A percentile compares a stretch with the other conserved stretches of the same genome.
Conservation (phyloP, 768 basidiomycete species). For the Macrolepiota fuliginosa region DNA sequence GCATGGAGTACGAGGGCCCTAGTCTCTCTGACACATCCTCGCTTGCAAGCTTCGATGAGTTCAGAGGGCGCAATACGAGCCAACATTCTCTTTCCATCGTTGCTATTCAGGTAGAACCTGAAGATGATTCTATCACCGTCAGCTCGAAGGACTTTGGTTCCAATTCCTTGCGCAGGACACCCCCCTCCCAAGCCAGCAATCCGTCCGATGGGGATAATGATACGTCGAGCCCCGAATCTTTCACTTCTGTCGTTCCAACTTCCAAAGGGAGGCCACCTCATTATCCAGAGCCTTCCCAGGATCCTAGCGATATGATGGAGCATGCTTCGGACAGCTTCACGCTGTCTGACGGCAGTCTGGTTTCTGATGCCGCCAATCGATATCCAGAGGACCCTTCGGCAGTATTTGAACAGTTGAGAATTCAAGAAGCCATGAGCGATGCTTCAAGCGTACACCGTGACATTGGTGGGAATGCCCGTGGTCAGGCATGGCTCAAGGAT, state of each 20-base stretch:
- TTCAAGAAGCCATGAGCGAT: conserved; percentile 42
- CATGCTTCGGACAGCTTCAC: background rate
- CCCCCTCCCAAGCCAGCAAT: background rate
- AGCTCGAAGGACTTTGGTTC: conserved; percentile 60
- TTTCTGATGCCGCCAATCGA: conserved; percentile 20
- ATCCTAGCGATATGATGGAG: background rate
- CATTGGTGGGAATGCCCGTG: conserved; percentile 59
- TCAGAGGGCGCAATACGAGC: conserved; percentile 56
- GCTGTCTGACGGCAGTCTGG: conserved; percentile 2
- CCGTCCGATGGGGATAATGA: conserved; percentile 4
- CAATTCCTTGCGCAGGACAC: conserved; percentile 20
- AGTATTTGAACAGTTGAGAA: conserved; percentile 56
- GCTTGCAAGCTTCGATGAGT: conserved; percentile 75
- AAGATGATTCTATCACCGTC: conserved; percentile 75
- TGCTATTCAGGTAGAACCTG: conserved; percentile 42
- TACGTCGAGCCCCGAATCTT: conserved; percentile 7
- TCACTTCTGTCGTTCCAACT: conserved; percentile 7
- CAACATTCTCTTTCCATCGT: conserved; percentile 52
- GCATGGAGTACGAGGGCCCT: conserved; percentile 88
- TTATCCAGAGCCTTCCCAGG: background rate
- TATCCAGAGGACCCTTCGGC: conserved; percentile 41
- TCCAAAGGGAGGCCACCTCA: background rate
- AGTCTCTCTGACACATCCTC: conserved; percentile 89
- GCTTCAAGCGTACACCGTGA: conserved; percentile 41
- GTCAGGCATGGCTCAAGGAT: conserved; percentile 79